A percentile compares a stretch with the other conserved stretches of the same genome.
Evolutionary conservation across 805 yeast species (phyloP).

Genomic region (Zygosaccharomyces rouxii): DNA sequence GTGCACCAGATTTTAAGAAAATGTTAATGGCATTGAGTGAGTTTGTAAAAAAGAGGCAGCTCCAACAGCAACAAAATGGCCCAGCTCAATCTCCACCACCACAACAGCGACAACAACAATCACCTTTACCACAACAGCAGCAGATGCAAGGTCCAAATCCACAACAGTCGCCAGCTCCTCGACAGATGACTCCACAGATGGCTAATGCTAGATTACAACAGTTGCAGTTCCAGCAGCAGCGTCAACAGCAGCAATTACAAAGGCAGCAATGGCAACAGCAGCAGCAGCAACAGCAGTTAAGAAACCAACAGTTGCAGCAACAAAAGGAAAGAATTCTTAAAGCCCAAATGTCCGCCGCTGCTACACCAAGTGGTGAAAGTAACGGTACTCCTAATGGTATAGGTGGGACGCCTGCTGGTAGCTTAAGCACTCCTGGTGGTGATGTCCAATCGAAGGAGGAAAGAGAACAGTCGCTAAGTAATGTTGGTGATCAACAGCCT

Average conservation of each 20-base stretch:
- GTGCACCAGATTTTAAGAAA: slow-evolving; percentile 34
- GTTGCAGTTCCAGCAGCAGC: slow-evolving; percentile 1
- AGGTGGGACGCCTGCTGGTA: background rate
- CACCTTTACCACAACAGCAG: slow-evolving; percentile 3
- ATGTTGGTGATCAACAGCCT: background rate
- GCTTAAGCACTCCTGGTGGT: background rate
- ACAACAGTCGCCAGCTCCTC: background rate
- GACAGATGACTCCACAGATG: slow-evolving; percentile 5
- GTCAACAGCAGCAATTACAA: slow-evolving; percentile 5
- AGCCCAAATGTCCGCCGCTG: background rate
- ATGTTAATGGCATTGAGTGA: slow-evolving; percentile 31
- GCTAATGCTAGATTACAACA: slow-evolving; percentile 5
- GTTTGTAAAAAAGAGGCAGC: slow-evolving; percentile 22
- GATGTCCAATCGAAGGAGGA: background rate
- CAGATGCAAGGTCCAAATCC: background rate
- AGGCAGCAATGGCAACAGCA: slow-evolving; percentile 2
- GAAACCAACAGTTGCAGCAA: slow-evolving; percentile 8
- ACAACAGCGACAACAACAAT: slow-evolving; percentile 1
- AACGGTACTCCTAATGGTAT: background rate
- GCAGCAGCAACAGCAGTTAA: slow-evolving; percentile 4
- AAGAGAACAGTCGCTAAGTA: background rate
- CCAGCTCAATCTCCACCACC: background rate
- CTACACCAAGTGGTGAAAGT: background rate
- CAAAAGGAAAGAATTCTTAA: slow-evolving; percentile 1
- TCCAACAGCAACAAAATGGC: slow-evolving; percentile 7